These are phyloP conservation scores for Claviceps arundinis DNA, from an alignment of 2,329 filamentous ascomycete genomes.

Conservation along the genomic window DNA sequence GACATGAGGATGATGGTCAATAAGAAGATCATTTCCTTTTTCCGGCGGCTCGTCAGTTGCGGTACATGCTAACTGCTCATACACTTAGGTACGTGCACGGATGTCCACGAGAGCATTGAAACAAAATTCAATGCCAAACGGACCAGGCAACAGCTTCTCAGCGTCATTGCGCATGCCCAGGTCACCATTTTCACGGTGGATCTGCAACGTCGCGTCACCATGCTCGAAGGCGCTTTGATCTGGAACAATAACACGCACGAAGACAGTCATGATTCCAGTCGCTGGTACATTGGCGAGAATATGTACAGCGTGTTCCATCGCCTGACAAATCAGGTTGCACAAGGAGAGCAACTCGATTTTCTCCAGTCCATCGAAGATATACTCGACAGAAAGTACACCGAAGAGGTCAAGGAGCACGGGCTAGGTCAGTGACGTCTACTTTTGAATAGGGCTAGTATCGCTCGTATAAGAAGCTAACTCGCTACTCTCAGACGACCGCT, in stretches of 20 bases:
- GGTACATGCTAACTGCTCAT: not conserved
- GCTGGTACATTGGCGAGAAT: constrained; percentile 45
- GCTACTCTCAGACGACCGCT: constrained; percentile 37
- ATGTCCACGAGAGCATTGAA: constrained; percentile 63
- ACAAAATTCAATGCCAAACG: constrained; percentile 52
- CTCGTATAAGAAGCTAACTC: constrained; percentile 1
- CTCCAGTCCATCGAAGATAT: constrained; percentile 49
- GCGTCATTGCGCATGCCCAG: constrained; percentile 60
- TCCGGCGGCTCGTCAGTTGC: not conserved
- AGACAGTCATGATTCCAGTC: constrained; percentile 24
- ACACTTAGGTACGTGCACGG: constrained; percentile 51
- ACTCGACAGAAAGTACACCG: constrained; percentile 42
- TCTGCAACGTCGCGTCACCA: constrained; percentile 43
- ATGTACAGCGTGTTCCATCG: constrained; percentile 51
- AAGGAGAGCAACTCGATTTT: constrained; percentile 34
- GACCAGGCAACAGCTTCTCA: constrained; percentile 56
- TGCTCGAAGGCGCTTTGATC: constrained; percentile 56
- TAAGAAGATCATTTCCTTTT: too few species aligned
- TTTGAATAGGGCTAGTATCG: not conserved
- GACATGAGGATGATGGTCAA: too few species aligned
- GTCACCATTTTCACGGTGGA: constrained; percentile 68
- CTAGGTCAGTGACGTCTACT: constrained; percentile 26
- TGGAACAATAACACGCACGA: constrained; percentile 34
- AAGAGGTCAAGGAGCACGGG: constrained; percentile 52
- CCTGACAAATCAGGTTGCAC: constrained; percentile 28